phyloP scores from a whole-genome alignment of 1,139 yeast species.

The Ogataea hybrid region DNA sequence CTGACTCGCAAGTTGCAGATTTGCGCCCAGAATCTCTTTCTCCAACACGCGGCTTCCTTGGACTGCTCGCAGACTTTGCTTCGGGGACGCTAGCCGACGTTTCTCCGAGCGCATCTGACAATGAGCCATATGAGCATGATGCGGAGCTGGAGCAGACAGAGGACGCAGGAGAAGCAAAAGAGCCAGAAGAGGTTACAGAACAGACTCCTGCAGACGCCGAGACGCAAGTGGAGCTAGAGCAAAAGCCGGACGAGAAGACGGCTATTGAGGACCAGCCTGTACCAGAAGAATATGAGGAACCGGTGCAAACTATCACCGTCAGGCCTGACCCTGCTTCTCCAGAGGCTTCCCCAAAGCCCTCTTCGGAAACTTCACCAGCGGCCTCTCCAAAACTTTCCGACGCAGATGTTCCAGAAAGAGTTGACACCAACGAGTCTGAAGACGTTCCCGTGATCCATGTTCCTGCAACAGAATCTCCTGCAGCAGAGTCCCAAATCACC shows the following conservation, averaged over 20 bases:
- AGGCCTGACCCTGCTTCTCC: not conserved
- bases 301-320: constrained; percentile 1
- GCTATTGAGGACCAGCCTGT: not conserved
- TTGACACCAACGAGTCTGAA: no score
- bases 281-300: not conserved
- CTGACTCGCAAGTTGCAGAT: no score
- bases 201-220: no score
- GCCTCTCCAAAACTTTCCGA: no score
- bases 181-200: no score
- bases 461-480: not conserved
- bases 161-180: no score
- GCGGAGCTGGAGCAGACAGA: no score
- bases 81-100: not conserved
- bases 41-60: not conserved
- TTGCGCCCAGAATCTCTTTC: no score
- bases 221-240: not conserved
- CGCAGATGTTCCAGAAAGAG: no score
- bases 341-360: no score
- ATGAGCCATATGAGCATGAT: not conserved
- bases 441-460: constrained; percentile 2
- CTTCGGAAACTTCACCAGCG: no score
- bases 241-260: not conserved
- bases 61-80: not conserved
- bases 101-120: not conserved
- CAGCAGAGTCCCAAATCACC: no score